phyloP scores from a whole-genome alignment of 2,329 filamentous ascomycete species.

The Lachnellula arida region DNA sequence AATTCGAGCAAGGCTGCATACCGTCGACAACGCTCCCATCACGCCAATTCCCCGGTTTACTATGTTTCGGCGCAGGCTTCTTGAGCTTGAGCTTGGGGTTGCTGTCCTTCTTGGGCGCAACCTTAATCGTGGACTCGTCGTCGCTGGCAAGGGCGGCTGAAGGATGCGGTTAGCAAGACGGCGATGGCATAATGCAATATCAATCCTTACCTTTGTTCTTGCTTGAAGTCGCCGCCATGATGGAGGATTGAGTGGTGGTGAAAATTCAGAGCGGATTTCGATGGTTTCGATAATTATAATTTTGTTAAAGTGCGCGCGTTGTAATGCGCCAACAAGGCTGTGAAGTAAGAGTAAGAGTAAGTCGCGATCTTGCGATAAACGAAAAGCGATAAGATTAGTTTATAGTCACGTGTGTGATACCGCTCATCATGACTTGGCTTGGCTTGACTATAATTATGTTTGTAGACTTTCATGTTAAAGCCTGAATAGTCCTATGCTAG shows the following conservation, averaged over 20 bases:
- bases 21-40: conserved; percentile 61
- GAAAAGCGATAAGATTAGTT: neutral
- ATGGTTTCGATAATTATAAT: neutral
- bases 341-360: no score
- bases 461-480: no score
- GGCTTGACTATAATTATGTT: no score
- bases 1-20: conserved; percentile 32
- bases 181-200: neutral
- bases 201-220: neutral
- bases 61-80: conserved; percentile 57
- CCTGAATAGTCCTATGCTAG: no score
- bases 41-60: conserved; percentile 66
- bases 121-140: conserved; percentile 58
- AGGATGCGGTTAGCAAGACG: neutral
- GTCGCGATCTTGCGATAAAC: neutral
- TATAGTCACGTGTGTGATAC: neutral
- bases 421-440: no score
- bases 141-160: conserved; percentile 33
- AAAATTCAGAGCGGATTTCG: neutral
- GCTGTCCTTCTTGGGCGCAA: conserved; percentile 42
- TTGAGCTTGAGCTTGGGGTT: conserved; percentile 54
- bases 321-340: neutral
- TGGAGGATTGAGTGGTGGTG: neutral
- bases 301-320: neutral
- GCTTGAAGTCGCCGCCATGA: neutral